phyloP scores from a whole-genome alignment of 116 monocot species.

The Iris pallida region DNA sequence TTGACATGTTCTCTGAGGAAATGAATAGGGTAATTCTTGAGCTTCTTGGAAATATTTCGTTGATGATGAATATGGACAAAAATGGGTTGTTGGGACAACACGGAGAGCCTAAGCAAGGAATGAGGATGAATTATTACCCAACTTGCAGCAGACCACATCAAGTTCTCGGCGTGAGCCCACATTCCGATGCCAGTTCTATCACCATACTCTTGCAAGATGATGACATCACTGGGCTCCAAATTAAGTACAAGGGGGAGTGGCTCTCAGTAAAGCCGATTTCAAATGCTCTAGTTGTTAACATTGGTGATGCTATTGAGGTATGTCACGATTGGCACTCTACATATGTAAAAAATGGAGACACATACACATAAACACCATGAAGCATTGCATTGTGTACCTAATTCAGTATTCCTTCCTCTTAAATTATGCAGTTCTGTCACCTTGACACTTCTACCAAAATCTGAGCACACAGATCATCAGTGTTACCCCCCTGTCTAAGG shows the following conservation, averaged over 20 bases:
- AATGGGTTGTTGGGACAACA: not conserved
- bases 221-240: constrained; percentile 13
- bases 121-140: constrained; percentile 20
- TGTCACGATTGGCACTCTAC: not conserved
- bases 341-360: too few species aligned
- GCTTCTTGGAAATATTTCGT: not conserved
- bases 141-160: constrained; percentile 11
- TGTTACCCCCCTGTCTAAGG: too few species aligned
- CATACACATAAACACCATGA: too few species aligned
- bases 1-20: constrained; percentile 6
- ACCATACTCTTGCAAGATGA: constrained; percentile 23
- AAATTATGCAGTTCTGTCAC: too few species aligned
- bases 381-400: too few species aligned
- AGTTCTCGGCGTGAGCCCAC: constrained; percentile 13
- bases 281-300: constrained; percentile 21
- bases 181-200: constrained; percentile 19
- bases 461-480: too few species aligned
- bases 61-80: not conserved
- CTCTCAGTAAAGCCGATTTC: constrained; percentile 12
- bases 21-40: not conserved
- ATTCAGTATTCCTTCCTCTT: too few species aligned
- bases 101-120: constrained; percentile 2
- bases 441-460: too few species aligned
- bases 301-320: constrained; percentile 23
- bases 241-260: constrained; percentile 12